These are phyloP conservation scores for Tephrocybe sp. DNA, from an alignment of 768 basidiomycete genomes.

Conservation along the genomic window DNA sequence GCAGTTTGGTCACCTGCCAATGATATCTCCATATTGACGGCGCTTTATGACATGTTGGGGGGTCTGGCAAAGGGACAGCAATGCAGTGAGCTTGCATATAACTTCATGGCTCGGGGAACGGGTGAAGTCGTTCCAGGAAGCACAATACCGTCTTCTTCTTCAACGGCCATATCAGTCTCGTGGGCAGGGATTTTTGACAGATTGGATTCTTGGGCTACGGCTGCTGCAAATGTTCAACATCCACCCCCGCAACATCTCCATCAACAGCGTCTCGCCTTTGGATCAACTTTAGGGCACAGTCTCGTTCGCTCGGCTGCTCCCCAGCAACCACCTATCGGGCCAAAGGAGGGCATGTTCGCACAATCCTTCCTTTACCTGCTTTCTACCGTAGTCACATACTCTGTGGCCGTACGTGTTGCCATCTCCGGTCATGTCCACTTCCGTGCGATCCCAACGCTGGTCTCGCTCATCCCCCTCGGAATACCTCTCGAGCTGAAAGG, in stretches of 20 bases:
- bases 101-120: constrained; percentile 80
- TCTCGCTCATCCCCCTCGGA: constrained; percentile 73
- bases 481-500: constrained; percentile 93
- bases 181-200: constrained; percentile 77
- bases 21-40: constrained; percentile 70
- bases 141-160: constrained; percentile 48
- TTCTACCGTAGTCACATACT: constrained; percentile 69
- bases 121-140: constrained; percentile 67
- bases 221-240: constrained; percentile 44
- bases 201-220: constrained; percentile 70
- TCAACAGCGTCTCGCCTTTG: constrained; percentile 17
- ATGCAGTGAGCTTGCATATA: constrained; percentile 84
- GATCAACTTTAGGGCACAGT: constrained; percentile 23
- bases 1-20: constrained; percentile 80
- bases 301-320: constrained; percentile 37
- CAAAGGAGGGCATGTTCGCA: constrained; percentile 75
- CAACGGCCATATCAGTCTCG: constrained; percentile 58
- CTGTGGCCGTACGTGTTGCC: constrained; percentile 74
- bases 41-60: constrained; percentile 85
- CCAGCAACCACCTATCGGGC: constrained; percentile 50
- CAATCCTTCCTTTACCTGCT: constrained; percentile 81
- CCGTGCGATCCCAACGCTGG: constrained; percentile 76
- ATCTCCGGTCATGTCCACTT: constrained; percentile 76
- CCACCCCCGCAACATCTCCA: constrained; percentile 44
- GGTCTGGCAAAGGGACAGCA: constrained; percentile 82